A percentile compares a stretch with the other conserved stretches of the same genome.
phyloP scores from a whole-genome alignment of 2,329 filamentous ascomycete species.

The Geosmithia morbida region DNA sequence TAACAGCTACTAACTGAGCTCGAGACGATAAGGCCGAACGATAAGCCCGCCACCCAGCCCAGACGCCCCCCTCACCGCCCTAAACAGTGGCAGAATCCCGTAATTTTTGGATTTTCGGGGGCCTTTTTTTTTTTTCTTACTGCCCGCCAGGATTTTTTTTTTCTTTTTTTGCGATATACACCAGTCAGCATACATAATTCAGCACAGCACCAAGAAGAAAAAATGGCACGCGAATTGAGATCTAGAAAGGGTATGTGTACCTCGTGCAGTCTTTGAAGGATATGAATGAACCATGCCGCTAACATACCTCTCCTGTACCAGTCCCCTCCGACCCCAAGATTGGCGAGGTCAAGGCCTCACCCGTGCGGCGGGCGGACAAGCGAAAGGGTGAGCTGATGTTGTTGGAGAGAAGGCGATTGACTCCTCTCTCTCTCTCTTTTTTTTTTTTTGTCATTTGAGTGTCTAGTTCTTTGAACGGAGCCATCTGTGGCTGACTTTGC shows the following conservation, averaged over 20 bases:
- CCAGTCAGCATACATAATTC: not conserved
- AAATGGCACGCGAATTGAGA: conserved; percentile 4
- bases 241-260: conserved; percentile 11
- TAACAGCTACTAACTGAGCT: not conserved
- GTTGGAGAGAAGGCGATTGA: too few relatives aligned
- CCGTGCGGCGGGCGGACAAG: conserved; percentile 20
- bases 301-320: conserved; percentile 4
- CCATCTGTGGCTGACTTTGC: too few relatives aligned
- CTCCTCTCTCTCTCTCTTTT: too few relatives aligned
- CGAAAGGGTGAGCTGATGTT: conserved; percentile 12
- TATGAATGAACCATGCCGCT: too few relatives aligned
- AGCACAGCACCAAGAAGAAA: not conserved
- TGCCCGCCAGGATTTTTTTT: not conserved
- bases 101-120: conserved; percentile 1
- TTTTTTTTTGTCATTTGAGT: too few relatives aligned
- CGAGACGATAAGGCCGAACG: not conserved
- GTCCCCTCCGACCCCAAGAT: conserved; percentile 14
- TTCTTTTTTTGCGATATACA: not conserved
- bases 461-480: too few relatives aligned
- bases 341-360: conserved; percentile 13
- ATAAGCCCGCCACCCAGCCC: not conserved
- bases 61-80: conserved; percentile 1
- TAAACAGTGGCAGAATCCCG: conserved; percentile 2
- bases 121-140: not conserved
- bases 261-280: not conserved